These are phyloP conservation scores for Paraphaeosphaeria sporulosa DNA, from an alignment of 2,329 filamentous ascomycete genomes.

Conservation along the genomic window DNA sequence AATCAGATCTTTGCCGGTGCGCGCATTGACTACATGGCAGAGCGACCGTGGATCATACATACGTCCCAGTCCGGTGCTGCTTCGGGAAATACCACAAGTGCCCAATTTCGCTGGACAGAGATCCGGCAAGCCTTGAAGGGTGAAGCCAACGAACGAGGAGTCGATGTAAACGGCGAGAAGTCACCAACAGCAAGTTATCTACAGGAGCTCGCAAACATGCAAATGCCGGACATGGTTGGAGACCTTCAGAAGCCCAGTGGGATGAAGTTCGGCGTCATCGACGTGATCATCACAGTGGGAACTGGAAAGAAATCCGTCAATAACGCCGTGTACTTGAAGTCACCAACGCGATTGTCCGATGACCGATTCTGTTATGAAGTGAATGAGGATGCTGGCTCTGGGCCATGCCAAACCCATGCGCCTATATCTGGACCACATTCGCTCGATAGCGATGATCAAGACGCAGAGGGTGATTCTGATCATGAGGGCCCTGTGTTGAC, in stretches of 20 bases:
- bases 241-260: constrained; percentile 40
- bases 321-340: constrained; percentile 31
- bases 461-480: constrained; percentile 5
- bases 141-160: constrained; percentile 47
- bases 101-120: constrained; percentile 42
- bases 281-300: constrained; percentile 47
- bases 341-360: constrained; percentile 34
- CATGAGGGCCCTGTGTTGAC: neutral
- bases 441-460: neutral
- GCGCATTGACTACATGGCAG: constrained; percentile 48
- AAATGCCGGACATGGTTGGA: constrained; percentile 45
- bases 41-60: constrained; percentile 56
- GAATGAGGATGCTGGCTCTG: constrained; percentile 2
- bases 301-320: constrained; percentile 34
- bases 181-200: constrained; percentile 51
- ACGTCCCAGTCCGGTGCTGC: constrained; percentile 23
- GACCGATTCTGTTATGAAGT: constrained; percentile 22
- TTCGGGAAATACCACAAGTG: neutral
- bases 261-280: constrained; percentile 47
- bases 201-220: constrained; percentile 44
- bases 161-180: constrained; percentile 37
- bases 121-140: constrained; percentile 38
- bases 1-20: constrained; percentile 49
- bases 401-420: neutral
- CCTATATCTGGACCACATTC: no score